Evolutionary conservation across 2,329 filamentous ascomycete species (phyloP), one percentile per base, ranked within the genome.

Genomic region (Mycocentrospora acerina): DNA sequence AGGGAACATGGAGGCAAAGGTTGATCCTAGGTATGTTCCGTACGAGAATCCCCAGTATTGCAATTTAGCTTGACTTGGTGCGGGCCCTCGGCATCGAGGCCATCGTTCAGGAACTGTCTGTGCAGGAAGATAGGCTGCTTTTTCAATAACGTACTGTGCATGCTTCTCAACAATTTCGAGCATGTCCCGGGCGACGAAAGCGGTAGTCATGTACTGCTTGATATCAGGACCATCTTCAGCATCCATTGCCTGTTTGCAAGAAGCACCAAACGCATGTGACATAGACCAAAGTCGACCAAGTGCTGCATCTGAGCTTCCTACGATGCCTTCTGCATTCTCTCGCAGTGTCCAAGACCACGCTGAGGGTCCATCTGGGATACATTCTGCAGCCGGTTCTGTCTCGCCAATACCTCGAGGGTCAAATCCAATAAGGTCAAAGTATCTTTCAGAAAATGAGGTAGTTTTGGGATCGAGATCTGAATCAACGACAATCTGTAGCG

Each of bases 31-130:
- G 19, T 71, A 64, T 0, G 74, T 72, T 1, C 76, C 76, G 35
- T 78, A 78, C 6, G 68, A 72, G 38, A 75, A 66, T 4, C 74
- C 75, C 56, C 63, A 69, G 48, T 71, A 75, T 15, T 72, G 63
- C 11, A 77, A 45, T 32, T 63, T 61, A 11, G 52, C 44, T 13
- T 39, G 42, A 32, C 43, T 57, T 0, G 44, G 40, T 13, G 28
- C 26, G 11, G 34, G 13, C 0, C 25, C n/a, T 11, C 32, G 14
- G 17, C n/a, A 15, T 10, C 24, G 19, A 17, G n/a, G 7, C n/a
- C 22, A 27, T 19, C 31, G 31, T 10, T 33, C 24, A 3, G 31
- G 12, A 19, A 18, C 18, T 33, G 29, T 40, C 24, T 35, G 32
- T n/a, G 24, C 32, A 11, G 28, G 7, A 4, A 42, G 24, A 13